These are phyloP conservation scores for Colletotrichum caudatum DNA, from an alignment of 2,329 filamentous ascomycete species.

Conservation along the genomic window DNA sequence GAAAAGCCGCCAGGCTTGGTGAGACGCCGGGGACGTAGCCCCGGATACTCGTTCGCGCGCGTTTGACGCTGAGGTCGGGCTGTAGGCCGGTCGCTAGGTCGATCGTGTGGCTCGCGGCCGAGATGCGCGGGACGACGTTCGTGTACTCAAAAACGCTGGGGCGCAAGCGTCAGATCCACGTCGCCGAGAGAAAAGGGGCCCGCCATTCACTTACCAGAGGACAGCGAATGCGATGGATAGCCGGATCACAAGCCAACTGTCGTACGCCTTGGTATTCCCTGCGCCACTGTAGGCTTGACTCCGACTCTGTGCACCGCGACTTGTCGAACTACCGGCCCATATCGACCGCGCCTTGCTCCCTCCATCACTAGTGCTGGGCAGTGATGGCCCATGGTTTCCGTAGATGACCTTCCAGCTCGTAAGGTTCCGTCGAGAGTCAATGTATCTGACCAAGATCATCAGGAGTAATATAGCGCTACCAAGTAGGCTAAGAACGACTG, in stretches of 20 bases:
- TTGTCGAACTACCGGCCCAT: constrained; percentile 23
- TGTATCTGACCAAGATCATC: constrained; percentile 55
- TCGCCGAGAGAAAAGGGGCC: accelerated
- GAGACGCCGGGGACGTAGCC: constrained; percentile 47
- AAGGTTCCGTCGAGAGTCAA: constrained; percentile 52
- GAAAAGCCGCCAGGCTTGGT: constrained; percentile 44
- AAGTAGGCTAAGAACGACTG: constrained; percentile 34
- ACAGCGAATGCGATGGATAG: constrained; percentile 59
- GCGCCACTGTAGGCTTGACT: constrained; percentile 37
- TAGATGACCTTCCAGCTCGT: constrained; percentile 50
- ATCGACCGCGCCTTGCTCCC: constrained; percentile 28
- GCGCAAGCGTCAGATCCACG: not conserved
- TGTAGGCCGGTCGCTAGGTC: constrained; percentile 45
- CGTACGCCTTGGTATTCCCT: constrained; percentile 53
- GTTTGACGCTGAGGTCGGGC: constrained; percentile 50
- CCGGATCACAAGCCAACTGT: constrained; percentile 58
- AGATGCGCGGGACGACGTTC: constrained; percentile 48
- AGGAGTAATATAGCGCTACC: constrained; percentile 53
- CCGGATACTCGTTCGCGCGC: constrained; percentile 40
- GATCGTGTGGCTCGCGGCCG: constrained; percentile 48
- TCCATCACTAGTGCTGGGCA: not conserved
- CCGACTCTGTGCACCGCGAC: constrained; percentile 4
- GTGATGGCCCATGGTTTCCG: constrained; percentile 42
- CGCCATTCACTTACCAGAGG: constrained; percentile 48
- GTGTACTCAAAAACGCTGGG: constrained; percentile 33